phyloP scores from a whole-genome alignment of 73 alveolate species.

The Paramecium tetraurelia region DNA sequence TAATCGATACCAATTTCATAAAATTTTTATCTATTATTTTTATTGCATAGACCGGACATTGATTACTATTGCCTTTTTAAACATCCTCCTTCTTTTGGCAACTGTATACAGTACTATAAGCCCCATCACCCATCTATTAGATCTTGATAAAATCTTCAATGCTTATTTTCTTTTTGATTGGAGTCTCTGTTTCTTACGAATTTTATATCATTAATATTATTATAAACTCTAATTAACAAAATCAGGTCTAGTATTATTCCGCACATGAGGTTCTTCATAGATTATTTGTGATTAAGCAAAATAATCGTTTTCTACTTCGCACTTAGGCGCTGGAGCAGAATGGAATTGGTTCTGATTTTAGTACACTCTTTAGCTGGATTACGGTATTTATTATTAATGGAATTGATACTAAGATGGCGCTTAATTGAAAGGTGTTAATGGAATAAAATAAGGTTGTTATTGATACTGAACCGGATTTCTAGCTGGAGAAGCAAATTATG shows the following conservation, averaged over 20 bases:
- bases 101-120: background rate
- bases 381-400: background rate
- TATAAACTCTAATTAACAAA: conserved; percentile 12
- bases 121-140: background rate
- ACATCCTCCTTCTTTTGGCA: background rate
- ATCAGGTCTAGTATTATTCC: background rate
- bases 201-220: background rate
- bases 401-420: background rate
- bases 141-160: background rate
- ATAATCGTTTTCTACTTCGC: background rate
- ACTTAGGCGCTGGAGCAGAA: background rate
- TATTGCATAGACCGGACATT: conserved; percentile 1
- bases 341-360: background rate
- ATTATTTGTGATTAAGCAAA: background rate
- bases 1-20: background rate
- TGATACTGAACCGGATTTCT: background rate
- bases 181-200: background rate
- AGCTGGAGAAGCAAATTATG: background rate
- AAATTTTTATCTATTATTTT: background rate
- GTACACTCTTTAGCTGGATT: background rate
- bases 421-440: background rate
- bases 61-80: background rate
- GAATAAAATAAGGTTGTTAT: background rate
- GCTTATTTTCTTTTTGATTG: background rate
- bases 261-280: background rate